Base-by-base conservation (phyloP, 345 rosid species). In the Salix suchowensis region DNA sequence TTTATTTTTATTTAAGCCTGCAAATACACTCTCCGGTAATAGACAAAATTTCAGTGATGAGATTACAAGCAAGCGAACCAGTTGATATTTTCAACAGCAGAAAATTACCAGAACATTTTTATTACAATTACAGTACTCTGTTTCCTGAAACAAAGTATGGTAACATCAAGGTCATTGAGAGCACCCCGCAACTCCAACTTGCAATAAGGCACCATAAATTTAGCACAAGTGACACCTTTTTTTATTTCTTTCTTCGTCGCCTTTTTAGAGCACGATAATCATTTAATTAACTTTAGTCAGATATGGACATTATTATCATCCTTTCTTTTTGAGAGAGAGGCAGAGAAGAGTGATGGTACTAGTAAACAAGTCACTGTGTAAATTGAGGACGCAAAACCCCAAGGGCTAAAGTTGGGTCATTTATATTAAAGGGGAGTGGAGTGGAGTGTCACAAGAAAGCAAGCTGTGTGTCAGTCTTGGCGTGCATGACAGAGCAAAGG, bases 381-480 rank as follows among this genome's bases (percentile, higher is more conserved):
- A 72, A 84, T 81, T 77, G 64, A 67, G 75, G 78, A 50, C 32
- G 75, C 61, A 77, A 82, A 79, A 62, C 23, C 26, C 64, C 11
- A 58, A 82, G 77, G 80, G 81, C 12, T 52, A 36, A 40, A 65
- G 66, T 3, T 13, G 37, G 55, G 24, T 67, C 76, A 72, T 83
- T 83, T 79, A 80, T 72, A 80, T 72, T 81, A 77, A 71, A 75
- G 69, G 66, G 39, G 2, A 52, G 62, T 7, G 62, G 10, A 36
- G 77, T 30, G 67, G 10, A 36, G 77, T 30, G 67, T 74, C 75
- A 76, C 79, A 84, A 70, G 81, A 78, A 77, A 80, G 87, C 82
- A 74, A 80, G 87, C 80, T 79, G 61, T 58, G 81, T 88, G 86
- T 86, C 89, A 84, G 89, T 48, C 65, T 76, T 79, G 84, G 88